Conservation (phyloP, 768 basidiomycete genomes). For the Termitomyces sp. region DNA sequence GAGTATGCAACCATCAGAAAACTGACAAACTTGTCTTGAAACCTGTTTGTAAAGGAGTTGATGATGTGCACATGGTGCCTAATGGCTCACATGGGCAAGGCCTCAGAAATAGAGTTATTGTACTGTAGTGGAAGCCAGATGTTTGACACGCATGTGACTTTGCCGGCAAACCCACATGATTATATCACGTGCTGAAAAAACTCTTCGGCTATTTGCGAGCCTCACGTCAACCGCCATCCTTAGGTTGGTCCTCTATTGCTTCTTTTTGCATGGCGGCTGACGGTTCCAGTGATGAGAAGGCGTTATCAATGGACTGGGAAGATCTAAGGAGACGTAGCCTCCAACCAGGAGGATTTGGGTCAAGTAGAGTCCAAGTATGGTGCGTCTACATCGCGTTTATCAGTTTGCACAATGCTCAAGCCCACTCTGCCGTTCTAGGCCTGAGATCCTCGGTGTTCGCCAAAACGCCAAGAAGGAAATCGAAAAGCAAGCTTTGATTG, state of each 20-base stretch:
- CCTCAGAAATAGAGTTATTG: too few species aligned
- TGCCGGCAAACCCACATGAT: too few species aligned
- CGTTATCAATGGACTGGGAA: constrained; percentile 1
- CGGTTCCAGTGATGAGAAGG: not conserved
- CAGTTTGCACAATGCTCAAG: not conserved
- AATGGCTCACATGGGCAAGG: too few species aligned
- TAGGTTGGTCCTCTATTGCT: not conserved
- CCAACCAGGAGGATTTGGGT: constrained; percentile 58
- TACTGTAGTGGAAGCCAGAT: too few species aligned
- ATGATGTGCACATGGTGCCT: too few species aligned
- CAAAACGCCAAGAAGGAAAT: not conserved
- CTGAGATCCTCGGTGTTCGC: constrained; percentile 14
- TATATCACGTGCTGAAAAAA: not conserved
- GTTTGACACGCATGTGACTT: too few species aligned
- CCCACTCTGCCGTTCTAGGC: not conserved
- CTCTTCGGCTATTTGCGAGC: not conserved
- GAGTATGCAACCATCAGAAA: too few species aligned
- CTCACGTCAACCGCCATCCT: not conserved
- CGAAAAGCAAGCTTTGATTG: constrained; percentile 2
- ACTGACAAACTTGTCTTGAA: too few species aligned
- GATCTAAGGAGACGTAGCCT: constrained; percentile 29
- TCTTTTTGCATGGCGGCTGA: constrained; percentile 1
- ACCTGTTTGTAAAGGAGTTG: too few species aligned
- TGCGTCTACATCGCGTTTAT: constrained; percentile 18
- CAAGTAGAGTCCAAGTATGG: constrained; percentile 52